These are phyloP conservation scores for Agroathelia rolfsii DNA, from an alignment of 1,284 basidiomycete species.

Conservation along the genomic window DNA sequence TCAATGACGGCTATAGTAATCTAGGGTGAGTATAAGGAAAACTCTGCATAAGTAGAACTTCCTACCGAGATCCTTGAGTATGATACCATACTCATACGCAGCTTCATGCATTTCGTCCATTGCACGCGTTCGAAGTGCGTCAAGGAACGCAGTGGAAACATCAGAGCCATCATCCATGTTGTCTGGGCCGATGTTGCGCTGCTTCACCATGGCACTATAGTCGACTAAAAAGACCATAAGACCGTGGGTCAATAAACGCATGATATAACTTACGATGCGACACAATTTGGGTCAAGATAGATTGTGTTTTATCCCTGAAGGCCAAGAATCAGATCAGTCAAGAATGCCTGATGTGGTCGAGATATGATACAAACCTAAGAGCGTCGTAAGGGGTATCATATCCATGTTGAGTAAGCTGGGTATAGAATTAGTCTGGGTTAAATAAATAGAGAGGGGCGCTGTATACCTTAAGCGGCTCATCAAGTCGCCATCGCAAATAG, in stretches of 20 bases:
- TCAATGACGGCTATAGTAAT: slow-evolving; percentile 66
- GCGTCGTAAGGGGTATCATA: slow-evolving; percentile 77
- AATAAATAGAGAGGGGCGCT: neutral
- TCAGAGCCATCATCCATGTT: slow-evolving; percentile 60
- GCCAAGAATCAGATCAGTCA: slow-evolving; percentile 5
- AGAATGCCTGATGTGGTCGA: neutral
- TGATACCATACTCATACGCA: slow-evolving; percentile 70
- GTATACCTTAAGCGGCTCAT: slow-evolving; percentile 57
- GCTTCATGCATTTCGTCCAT: slow-evolving; percentile 77
- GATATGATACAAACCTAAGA: slow-evolving; percentile 26
- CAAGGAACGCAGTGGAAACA: slow-evolving; percentile 64
- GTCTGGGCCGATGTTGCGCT: slow-evolving; percentile 66
- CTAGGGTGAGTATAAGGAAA: slow-evolving; percentile 1
- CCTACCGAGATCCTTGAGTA: slow-evolving; percentile 65
- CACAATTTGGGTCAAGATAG: slow-evolving; percentile 74
- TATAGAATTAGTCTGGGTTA: slow-evolving; percentile 8
- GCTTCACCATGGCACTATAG: slow-evolving; percentile 63
- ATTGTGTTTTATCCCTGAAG: slow-evolving; percentile 65
- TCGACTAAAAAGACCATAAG: slow-evolving; percentile 25
- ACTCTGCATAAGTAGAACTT: slow-evolving; percentile 3
- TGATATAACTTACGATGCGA: slow-evolving; percentile 45
- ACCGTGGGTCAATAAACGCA: slow-evolving; percentile 20
- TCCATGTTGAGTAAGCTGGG: slow-evolving; percentile 59
- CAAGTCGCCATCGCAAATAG: slow-evolving; percentile 74
- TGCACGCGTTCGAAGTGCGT: slow-evolving; percentile 67